Evolutionary conservation across 805 yeast species (phyloP).

Genomic region (Kuraishia borneana): DNA sequence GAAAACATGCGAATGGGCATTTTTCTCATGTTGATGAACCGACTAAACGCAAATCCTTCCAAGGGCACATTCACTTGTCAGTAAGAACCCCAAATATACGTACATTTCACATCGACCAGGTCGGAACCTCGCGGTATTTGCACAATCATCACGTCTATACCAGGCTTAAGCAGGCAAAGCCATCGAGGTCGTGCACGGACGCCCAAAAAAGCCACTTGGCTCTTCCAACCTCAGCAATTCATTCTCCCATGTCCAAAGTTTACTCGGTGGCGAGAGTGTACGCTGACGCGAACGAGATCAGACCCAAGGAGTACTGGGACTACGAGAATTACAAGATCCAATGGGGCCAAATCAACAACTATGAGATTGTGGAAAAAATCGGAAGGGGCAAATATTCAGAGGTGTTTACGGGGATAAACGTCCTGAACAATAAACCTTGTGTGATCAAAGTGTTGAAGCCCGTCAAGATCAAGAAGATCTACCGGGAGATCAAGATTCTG

Average conservation of each 20-base stretch:
- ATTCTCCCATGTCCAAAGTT: not conserved
- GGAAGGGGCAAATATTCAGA: slow-evolving; percentile 94
- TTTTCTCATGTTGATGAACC: no score
- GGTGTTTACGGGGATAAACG: slow-evolving; percentile 77
- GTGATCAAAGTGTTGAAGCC: slow-evolving; percentile 92
- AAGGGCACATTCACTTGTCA: no score
- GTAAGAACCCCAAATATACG: no score
- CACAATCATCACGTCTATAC: no score
- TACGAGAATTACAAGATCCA: slow-evolving; percentile 52
- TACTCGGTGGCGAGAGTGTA: slow-evolving; percentile 66
- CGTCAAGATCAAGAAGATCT: slow-evolving; percentile 84
- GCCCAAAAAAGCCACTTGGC: no score
- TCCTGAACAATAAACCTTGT: slow-evolving; percentile 47
- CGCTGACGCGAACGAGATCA: slow-evolving; percentile 63
- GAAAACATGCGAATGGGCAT: no score
- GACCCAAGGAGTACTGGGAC: slow-evolving; percentile 84
- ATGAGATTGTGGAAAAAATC: slow-evolving; percentile 73
- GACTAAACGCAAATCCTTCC: no score
- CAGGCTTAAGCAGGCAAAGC: no score
- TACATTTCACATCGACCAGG: no score
- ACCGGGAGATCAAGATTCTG: slow-evolving; percentile 79
- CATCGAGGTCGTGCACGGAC: no score
- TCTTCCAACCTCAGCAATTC: no score
- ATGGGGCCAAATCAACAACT: slow-evolving; percentile 81
- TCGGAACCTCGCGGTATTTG: no score